Conservation (phyloP, 768 basidiomycete species). For the Lanmaoa rubissima region DNA sequence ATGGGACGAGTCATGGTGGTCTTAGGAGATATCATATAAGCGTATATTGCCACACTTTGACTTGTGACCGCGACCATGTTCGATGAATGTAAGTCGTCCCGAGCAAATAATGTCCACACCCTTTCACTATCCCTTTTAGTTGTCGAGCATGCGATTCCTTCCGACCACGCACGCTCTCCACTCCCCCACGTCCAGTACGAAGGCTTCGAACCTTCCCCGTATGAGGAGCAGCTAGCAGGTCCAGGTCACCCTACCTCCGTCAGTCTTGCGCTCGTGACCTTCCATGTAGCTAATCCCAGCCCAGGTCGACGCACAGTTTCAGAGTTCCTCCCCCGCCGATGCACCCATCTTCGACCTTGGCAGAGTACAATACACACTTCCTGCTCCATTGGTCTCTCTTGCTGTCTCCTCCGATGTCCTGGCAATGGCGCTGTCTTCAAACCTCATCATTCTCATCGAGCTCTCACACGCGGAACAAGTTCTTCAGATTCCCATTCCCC, state of each 20-base stretch:
- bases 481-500: conserved; percentile 71
- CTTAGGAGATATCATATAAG: background rate
- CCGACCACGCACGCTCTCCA: conserved; percentile 37
- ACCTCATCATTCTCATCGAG: conserved; percentile 84
- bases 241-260: conserved; percentile 34
- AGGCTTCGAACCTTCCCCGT: conserved; percentile 80
- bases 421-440: conserved; percentile 76
- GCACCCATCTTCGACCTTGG: conserved; percentile 78
- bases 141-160: conserved; percentile 77
- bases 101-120: background rate
- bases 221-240: conserved; percentile 48
- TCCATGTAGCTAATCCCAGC: conserved; percentile 8
- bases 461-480: conserved; percentile 86
- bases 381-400: conserved; percentile 78
- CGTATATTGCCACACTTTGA: background rate
- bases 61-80: conserved; percentile 45
- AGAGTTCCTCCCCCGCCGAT: conserved; percentile 35
- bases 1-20: conserved; percentile 42
- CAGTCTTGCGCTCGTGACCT: background rate
- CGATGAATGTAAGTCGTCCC: conserved; percentile 55
- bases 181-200: conserved; percentile 73
- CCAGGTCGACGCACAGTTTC: conserved; percentile 32
- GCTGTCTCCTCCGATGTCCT: conserved; percentile 86
- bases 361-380: conserved; percentile 84
- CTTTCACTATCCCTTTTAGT: conserved; percentile 44